Evolutionary conservation across 164 flowering plant genomes (phyloP), one percentile per base, ranked within the genome.

Genomic region (Nymphaea colorata): DNA sequence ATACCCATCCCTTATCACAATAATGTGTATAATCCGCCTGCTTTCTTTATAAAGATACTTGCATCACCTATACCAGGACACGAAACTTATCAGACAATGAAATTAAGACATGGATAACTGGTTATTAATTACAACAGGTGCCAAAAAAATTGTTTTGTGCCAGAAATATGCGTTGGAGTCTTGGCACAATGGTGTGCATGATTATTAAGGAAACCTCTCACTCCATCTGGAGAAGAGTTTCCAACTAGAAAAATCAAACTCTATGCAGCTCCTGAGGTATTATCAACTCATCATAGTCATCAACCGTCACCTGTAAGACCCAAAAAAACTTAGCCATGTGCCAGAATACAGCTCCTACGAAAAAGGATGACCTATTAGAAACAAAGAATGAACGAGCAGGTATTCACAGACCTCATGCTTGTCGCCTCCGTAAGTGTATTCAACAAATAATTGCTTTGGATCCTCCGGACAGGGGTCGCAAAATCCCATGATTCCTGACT

Each of bases 401-500:
- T 12, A 61, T 61, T 17, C 7, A 61, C 12, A 61, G 53, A 91
- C 99, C 98, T 87, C 83, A 62, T 75, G 83, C 67, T 64, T 73
- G 25, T 73, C 44, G 71, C 87, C 85, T 14, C 75, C 72, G 44
- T 71, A 83, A 43, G 83, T 85, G 81, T 92, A 92, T 74, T 90
- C 85, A 64, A 95, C 84, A 59, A 75, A 65, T 76, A 95, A 72
- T 65, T 77, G 82, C 73, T 92, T 95, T 7, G 91, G 80, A 71
- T 88, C 96, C 69, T 88, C 97, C 0, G 99, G 99, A 72, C 97
- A 90, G 17, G 93, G 94, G 80, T 92, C 98, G 72, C 85, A 95
- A 71, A 90, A 92, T 43, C 99, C 99, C 99, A 95, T 95, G 59
- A 95, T 95, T 36, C 99, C 98, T 0, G 97, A 84, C 72, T 95